Base-by-base conservation (phyloP, 371 early-diverging fungal species). In the Cokeromyces recurvatus region DNA sequence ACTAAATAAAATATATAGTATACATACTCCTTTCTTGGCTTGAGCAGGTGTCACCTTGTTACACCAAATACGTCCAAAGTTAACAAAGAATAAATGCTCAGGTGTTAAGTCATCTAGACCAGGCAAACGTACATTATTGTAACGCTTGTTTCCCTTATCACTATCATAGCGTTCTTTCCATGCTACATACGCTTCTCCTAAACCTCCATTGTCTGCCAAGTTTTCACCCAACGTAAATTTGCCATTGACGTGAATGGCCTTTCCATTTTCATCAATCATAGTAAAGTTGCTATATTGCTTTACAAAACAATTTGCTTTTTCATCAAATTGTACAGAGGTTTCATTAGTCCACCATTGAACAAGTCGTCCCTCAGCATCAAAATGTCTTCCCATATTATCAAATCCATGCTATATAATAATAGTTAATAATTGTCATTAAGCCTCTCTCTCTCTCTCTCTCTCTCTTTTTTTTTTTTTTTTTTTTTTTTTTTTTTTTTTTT, bases 151-250 rank as follows among this genome's bases (percentile, higher is more conserved):
- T 27, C 53, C 45, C 17, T 32, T 45, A 41, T 65, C 76, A n/a
- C 63, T 59, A 14, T 64, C 59, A 49, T 62, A 66, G 20, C 68
- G 62, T 32, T 48, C 36, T 20, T 62, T 57, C 71, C 77, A 75
- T 20, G 74, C 57, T 29, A 53, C 31, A 44, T 51, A 75, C 0
- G 74, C 34, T 44, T 64, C 47, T 11, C 58, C 60, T 41, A 79
- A 25, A 10, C 87, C 89, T 6, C 86, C 87, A 42, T 82, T 84
- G 53, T 87, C 89, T 2, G 89, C 86, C 43, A 89, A 53, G 56
- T 85, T 87, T 55, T 85, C 86, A 24, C 76, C 76, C 31, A 85
- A 51, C 0, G 85, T 86, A n/a, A 76, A 41, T 46, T 55, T 54
- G n/a, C 84, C 79, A 46, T 79, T 68, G 21, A 82, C 62, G 44